Evolutionary conservation across 257 asterid species (phyloP).

Genomic region (Solanum pennellii): DNA sequence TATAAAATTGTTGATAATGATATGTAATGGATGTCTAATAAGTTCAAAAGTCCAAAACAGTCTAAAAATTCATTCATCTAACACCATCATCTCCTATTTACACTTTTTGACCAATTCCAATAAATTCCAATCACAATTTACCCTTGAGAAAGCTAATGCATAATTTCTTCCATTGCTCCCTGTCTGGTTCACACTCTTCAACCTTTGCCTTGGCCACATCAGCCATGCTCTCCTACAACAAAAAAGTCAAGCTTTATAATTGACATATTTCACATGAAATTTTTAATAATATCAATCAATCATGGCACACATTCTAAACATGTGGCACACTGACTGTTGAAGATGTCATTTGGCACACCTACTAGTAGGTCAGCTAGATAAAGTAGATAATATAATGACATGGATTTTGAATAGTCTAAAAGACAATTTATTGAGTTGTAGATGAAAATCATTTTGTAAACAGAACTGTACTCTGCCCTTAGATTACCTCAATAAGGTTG

Average conservation of each 20-base stretch:
- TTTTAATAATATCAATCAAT: background rate
- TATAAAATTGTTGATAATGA: background rate
- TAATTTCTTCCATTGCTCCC: slow-evolving; percentile 65
- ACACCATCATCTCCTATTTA: slow-evolving; percentile 17
- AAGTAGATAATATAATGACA: too few relatives aligned
- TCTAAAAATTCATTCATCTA: background rate
- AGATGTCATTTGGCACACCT: background rate
- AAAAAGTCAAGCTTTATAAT: background rate
- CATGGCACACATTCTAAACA: background rate
- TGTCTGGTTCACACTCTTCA: slow-evolving; percentile 47
- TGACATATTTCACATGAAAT: background rate
- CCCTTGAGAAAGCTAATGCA: slow-evolving; percentile 81
- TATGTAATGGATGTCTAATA: background rate
- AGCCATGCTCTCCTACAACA: slow-evolving; percentile 43
- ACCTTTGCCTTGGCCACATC: slow-evolving; percentile 41
- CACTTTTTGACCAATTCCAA: background rate
- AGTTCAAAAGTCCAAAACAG: background rate
- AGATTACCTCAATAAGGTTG: slow-evolving; percentile 36
- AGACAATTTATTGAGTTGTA: too few relatives aligned
- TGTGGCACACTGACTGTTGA: background rate
- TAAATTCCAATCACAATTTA: slow-evolving; percentile 35
- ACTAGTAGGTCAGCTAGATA: background rate
- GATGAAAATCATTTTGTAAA: too few relatives aligned
- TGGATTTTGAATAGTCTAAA: background rate
- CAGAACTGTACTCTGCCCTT: too few relatives aligned